Conservation (phyloP, 2,329 filamentous ascomycete genomes). For the Fusarium anguioides region DNA sequence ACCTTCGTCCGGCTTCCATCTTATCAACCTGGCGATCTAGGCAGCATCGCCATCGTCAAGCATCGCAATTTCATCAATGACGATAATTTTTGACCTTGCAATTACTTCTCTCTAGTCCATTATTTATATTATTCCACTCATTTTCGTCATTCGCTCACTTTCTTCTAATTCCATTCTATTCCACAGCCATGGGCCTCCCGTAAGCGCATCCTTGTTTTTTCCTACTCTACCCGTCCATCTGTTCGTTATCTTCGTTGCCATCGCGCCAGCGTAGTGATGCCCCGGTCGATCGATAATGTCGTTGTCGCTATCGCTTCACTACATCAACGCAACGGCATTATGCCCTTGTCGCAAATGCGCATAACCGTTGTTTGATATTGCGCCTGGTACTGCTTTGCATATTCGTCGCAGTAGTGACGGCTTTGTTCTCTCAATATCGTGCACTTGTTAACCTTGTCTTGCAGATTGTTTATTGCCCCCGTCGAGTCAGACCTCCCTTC, state of each 20-base stretch:
- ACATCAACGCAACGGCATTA: slow-evolving; percentile 32
- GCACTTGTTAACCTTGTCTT: slow-evolving; percentile 29
- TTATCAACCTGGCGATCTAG: slow-evolving; percentile 20
- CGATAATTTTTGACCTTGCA: not conserved
- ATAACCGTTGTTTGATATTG: slow-evolving; percentile 19
- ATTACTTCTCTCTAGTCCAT: not conserved
- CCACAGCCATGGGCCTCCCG: slow-evolving; percentile 58
- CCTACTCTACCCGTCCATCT: slow-evolving; percentile 9
- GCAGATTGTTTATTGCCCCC: slow-evolving; percentile 59
- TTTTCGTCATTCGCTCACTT: slow-evolving; percentile 33
- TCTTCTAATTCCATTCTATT: not conserved
- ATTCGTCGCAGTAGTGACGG: slow-evolving; percentile 22
- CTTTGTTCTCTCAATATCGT: slow-evolving; percentile 10
- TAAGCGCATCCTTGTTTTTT: slow-evolving; percentile 52
- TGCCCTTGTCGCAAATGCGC: slow-evolving; percentile 28
- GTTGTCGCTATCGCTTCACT: slow-evolving; percentile 29
- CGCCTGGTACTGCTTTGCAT: slow-evolving; percentile 22
- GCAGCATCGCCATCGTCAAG: slow-evolving; percentile 35
- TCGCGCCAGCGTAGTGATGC: slow-evolving; percentile 39
- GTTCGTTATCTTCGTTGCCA: slow-evolving; percentile 11
- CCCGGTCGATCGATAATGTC: slow-evolving; percentile 40
- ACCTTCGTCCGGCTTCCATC: slow-evolving; percentile 33
- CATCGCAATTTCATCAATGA: slow-evolving; percentile 21
- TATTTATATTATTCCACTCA: not conserved
- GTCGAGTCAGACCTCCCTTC: slow-evolving; percentile 57